Evolutionary conservation across 1,139 yeast genomes (phyloP).

Genomic region (Hyphopichia pseudoburtonii): DNA sequence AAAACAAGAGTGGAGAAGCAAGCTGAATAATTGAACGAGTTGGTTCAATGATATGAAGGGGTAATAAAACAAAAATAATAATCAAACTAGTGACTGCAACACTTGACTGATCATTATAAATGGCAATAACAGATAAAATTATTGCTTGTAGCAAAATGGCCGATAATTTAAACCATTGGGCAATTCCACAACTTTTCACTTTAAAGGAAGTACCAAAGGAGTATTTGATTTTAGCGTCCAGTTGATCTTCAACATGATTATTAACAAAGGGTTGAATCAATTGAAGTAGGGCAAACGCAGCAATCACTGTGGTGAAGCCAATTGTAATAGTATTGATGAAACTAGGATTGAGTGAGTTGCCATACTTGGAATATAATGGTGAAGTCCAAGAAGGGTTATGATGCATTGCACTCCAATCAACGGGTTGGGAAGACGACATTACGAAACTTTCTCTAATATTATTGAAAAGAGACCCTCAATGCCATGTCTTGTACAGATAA

Average conservation of each 20-base stretch:
- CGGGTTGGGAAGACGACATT: too few species aligned
- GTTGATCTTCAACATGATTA: slow-evolving; percentile 9
- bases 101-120: slow-evolving; percentile 3
- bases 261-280: slow-evolving; percentile 8
- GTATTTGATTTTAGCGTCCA: slow-evolving; percentile 14
- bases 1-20: slow-evolving; percentile 3
- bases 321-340: slow-evolving; percentile 1
- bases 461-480: too few species aligned
- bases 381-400: not conserved
- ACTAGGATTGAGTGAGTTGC: slow-evolving; percentile 3
- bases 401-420: too few species aligned
- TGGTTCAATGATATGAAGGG: slow-evolving; percentile 4
- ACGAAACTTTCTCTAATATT: too few species aligned
- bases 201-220: slow-evolving; percentile 16
- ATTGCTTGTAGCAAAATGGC: slow-evolving; percentile 6
- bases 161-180: slow-evolving; percentile 10
- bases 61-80: slow-evolving; percentile 9
- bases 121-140: slow-evolving; percentile 4
- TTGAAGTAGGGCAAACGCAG: not conserved
- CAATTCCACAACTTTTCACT: slow-evolving; percentile 12
- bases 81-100: slow-evolving; percentile 6
- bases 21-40: slow-evolving; percentile 1
- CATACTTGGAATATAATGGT: slow-evolving; percentile 11
- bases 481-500: too few species aligned
- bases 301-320: not conserved